These are phyloP conservation scores for Lophiostoma macrostomum DNA, from an alignment of 495 filamentous ascomycete species.

Conservation along the genomic window DNA sequence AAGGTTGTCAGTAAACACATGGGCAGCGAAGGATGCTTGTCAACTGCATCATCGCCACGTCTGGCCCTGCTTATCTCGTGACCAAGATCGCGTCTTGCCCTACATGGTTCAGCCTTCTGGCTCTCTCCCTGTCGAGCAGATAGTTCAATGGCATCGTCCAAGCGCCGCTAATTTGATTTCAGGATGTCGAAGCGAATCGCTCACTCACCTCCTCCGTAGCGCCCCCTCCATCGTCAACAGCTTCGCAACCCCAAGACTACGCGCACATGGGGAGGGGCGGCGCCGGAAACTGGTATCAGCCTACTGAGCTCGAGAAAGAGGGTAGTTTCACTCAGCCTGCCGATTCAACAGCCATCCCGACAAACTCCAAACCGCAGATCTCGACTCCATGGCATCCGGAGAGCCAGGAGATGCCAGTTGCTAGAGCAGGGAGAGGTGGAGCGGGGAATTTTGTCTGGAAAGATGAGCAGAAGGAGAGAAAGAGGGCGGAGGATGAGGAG, in stretches of 20 bases:
- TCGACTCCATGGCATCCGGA: slow-evolving; percentile 31
- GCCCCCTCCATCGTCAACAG: slow-evolving; percentile 13
- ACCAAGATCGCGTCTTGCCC: too few relatives aligned
- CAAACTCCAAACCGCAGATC: slow-evolving; percentile 17
- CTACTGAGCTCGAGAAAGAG: slow-evolving; percentile 31
- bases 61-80: too few relatives aligned
- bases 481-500: slow-evolving; percentile 42
- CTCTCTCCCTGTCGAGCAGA: too few relatives aligned
- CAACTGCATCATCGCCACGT: too few relatives aligned
- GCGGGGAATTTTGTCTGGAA: slow-evolving; percentile 53
- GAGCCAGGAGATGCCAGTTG: slow-evolving; percentile 21
- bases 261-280: slow-evolving; percentile 57
- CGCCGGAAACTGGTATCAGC: slow-evolving; percentile 57
- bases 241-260: slow-evolving; percentile 39
- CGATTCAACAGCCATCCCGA: slow-evolving; percentile 32
- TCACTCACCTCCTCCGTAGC: slow-evolving; percentile 21
- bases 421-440: slow-evolving; percentile 51
- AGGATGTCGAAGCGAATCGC: slow-evolving; percentile 39
- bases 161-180: background rate
- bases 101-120: too few relatives aligned
- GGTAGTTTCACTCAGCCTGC: slow-evolving; percentile 34
- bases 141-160: too few relatives aligned
- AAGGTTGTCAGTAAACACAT: background rate
- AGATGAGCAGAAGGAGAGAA: slow-evolving; percentile 38
- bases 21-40: too few relatives aligned